Conservation (phyloP, 2,329 filamentous ascomycete genomes). For the Microascus cirrosus region DNA sequence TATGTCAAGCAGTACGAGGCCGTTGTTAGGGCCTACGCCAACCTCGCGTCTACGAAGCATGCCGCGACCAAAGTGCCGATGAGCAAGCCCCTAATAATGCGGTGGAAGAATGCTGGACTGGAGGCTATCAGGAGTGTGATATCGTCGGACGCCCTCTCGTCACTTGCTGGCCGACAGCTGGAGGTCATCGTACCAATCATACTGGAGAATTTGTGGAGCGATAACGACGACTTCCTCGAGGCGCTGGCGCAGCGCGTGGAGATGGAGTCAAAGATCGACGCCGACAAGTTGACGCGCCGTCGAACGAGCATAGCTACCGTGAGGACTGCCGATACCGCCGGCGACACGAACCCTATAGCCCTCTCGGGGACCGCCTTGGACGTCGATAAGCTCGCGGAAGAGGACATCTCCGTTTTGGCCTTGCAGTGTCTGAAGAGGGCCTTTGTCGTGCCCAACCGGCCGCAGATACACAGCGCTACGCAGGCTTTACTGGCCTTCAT, state of each 20-base stretch:
- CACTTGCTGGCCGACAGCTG: conserved; percentile 66
- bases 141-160: conserved; percentile 65
- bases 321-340: conserved; percentile 53
- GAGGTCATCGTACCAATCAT: conserved; percentile 73
- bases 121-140: conserved; percentile 74
- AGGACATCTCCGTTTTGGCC: conserved; percentile 76
- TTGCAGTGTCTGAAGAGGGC: conserved; percentile 80
- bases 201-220: conserved; percentile 74
- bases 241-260: conserved; percentile 56
- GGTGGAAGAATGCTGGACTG: conserved; percentile 65
- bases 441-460: conserved; percentile 69
- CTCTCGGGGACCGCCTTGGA: conserved; percentile 75
- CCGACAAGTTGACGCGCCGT: conserved; percentile 51
- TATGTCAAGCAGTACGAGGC: conserved; percentile 76
- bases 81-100: conserved; percentile 64
- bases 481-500: conserved; percentile 66
- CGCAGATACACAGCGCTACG: conserved; percentile 72
- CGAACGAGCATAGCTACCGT: conserved; percentile 74
- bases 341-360: conserved; percentile 56
- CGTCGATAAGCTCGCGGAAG: conserved; percentile 79
- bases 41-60: conserved; percentile 59
- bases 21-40: conserved; percentile 68
- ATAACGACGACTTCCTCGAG: conserved; percentile 58
- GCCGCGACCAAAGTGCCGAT: conserved; percentile 38
- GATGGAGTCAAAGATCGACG: conserved; percentile 56